Evolutionary conservation across 495 filamentous ascomycete species (phyloP), one percentile per base, ranked within the genome.

Genomic region (Penicillium psychrofluorescens): DNA sequence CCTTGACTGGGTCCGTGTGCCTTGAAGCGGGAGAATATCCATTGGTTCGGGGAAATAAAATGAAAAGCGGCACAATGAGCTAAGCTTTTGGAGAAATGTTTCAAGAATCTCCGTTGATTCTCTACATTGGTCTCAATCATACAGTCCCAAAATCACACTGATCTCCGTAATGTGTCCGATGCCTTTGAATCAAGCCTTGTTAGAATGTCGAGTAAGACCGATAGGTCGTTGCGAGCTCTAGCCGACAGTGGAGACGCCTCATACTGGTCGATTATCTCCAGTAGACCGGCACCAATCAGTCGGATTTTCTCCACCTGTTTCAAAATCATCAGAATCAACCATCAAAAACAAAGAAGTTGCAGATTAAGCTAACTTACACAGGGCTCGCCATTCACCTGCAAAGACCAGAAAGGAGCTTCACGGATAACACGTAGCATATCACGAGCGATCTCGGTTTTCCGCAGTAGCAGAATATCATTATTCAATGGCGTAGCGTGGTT

Each of bases 261-360:
- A 48, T 56, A 34, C 43, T 57, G 50, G 39, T 60, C 51, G 13
- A 61, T 59, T 14, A 62, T 57, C 35, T 50, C 58, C 11, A 62
- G 46, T 6, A 62, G 43, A 35, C 49, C 52, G 14, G 58, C 58
- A 12, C 58, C 56, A 7, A 59, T 57, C 14, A 59, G 50, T 11
- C 58, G 47, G 13, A 62, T 56, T 35, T 62, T 62, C 42, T 62
- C 58, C 1, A 62, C 58, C 58, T 61, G 16, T 28, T 30, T n/a
- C 22, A 22, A 22, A 33, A 40, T 16, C 12, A 45, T 59, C 45
- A 50, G 50, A 36, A 47, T 36, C 10, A 9, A 3, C 16, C 13
- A 8, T 8, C 29, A 40, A 39, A 8, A 22, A 6, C 2, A 22
- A 22, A 22, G 4, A 3, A 4, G 12, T 33, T 2, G 0, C 15